A percentile compares a stretch with the other conserved stretches of the same genome.
Conservation (phyloP, 2,329 filamentous ascomycete species). For the Colletotrichum liriopes region DNA sequence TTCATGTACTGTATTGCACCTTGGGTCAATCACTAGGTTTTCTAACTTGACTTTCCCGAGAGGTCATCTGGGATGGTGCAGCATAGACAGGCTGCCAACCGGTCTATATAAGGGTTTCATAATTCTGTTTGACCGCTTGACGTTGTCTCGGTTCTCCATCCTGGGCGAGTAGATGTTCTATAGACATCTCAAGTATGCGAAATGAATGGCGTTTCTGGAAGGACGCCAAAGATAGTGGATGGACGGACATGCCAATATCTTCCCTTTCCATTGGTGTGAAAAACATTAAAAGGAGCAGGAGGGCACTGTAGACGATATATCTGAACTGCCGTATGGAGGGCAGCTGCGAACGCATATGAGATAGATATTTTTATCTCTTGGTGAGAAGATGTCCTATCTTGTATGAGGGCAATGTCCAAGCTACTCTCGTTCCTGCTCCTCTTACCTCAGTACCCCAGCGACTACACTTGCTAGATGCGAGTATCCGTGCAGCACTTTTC, state of each 20-base stretch:
- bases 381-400: neutral
- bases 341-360: neutral
- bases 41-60: neutral
- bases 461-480: neutral
- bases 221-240: neutral
- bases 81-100: neutral
- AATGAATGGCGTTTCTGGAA: neutral
- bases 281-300: neutral
- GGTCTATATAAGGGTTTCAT: neutral
- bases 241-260: neutral
- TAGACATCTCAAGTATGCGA: neutral
- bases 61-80: neutral
- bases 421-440: neutral
- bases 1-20: no score
- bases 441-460: neutral
- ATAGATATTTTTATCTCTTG: neutral
- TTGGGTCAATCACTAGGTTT: neutral
- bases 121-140: neutral
- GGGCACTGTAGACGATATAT: neutral
- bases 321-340: neutral
- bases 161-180: no score
- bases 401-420: neutral
- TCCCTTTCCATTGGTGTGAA: neutral
- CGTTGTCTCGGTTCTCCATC: neutral
- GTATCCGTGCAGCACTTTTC: no score